These are phyloP conservation scores for Nemania sp. DNA, from an alignment of 2,329 filamentous ascomycete species.

Conservation along the genomic window DNA sequence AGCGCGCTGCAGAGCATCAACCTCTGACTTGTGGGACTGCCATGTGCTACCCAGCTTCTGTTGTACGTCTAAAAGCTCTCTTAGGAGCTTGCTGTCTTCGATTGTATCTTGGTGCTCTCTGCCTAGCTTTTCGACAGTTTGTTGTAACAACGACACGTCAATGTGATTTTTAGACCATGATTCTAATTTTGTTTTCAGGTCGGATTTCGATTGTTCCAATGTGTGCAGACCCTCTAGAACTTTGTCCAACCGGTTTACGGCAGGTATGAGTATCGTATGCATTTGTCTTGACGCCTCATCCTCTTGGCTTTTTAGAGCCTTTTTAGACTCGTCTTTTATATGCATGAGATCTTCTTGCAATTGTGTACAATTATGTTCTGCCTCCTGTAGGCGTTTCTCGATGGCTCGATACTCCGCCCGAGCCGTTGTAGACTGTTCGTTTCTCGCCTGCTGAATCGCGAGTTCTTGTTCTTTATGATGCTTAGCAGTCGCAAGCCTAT, in stretches of 20 bases:
- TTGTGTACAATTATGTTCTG: conserved; percentile 25
- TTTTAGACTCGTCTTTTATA: conserved; percentile 24
- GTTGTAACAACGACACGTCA: conserved; percentile 26
- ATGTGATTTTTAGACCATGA: conserved; percentile 29
- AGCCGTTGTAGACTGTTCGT: conserved; percentile 40
- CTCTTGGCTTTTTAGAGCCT: conserved; percentile 22
- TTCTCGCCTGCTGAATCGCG: conserved; percentile 37
- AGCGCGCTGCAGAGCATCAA: conserved; percentile 15
- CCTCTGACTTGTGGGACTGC: conserved; percentile 22
- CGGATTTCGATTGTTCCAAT: conserved; percentile 19
- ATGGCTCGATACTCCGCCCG: conserved; percentile 33
- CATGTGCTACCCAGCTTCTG: conserved; percentile 28
- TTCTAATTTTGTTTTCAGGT: conserved; percentile 26
- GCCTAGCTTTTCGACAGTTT: conserved; percentile 26
- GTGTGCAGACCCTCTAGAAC: conserved; percentile 22
- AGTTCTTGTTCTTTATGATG: conserved; percentile 27
- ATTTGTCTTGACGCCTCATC: conserved; percentile 22
- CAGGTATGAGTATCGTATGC: conserved; percentile 15
- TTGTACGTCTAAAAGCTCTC: conserved; percentile 27
- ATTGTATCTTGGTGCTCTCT: conserved; percentile 24
- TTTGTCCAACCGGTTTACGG: conserved; percentile 12
- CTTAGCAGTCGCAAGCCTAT: conserved; percentile 18
- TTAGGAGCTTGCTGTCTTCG: conserved; percentile 27
- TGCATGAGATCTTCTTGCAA: conserved; percentile 37
- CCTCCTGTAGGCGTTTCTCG: conserved; percentile 33